Percentiles rank a stretch among this genome's conserved stretches.
Conservation (phyloP, 768 basidiomycete genomes). For the Pisolithus tinctorius region DNA sequence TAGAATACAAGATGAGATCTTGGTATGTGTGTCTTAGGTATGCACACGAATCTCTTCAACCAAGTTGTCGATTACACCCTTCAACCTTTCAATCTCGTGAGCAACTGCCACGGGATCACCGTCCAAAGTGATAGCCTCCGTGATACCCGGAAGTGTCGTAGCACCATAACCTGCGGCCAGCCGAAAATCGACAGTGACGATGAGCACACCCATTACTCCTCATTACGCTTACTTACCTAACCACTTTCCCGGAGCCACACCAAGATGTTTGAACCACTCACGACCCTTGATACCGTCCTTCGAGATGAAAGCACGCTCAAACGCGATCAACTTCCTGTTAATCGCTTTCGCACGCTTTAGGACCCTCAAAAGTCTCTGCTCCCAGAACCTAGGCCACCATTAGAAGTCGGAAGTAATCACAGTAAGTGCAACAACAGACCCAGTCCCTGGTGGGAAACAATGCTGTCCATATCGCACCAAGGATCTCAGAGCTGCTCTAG, state of each 20-base stretch:
- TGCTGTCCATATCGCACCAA: conserved; percentile 16
- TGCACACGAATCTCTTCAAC: conserved; percentile 23
- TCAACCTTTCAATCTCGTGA: conserved; percentile 57
- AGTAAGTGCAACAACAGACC: conserved; percentile 8
- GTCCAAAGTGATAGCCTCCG: conserved; percentile 70
- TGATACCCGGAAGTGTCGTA: conserved; percentile 74
- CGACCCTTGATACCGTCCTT: conserved; percentile 65
- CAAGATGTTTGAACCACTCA: conserved; percentile 81
- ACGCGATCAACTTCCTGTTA: conserved; percentile 58
- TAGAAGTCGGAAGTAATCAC: neutral
- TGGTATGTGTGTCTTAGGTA: no score
- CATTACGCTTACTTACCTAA: conserved; percentile 40
- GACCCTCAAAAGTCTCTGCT: conserved; percentile 45
- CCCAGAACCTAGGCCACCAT: conserved; percentile 24
- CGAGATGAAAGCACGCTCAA: conserved; percentile 77
- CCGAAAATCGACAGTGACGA: neutral
- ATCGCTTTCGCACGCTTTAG: conserved; percentile 48
- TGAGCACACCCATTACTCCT: neutral
- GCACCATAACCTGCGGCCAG: conserved; percentile 59
- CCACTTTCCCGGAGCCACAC: conserved; percentile 81
- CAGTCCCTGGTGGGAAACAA: conserved; percentile 1
- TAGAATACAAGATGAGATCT: no score
- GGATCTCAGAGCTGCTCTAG: conserved; percentile 39
- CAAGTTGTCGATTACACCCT: conserved; percentile 44
- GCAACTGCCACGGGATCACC: conserved; percentile 54